Evolutionary conservation across 2,329 filamentous ascomycete species (phyloP).

Genomic region (Penicillium sp.): DNA sequence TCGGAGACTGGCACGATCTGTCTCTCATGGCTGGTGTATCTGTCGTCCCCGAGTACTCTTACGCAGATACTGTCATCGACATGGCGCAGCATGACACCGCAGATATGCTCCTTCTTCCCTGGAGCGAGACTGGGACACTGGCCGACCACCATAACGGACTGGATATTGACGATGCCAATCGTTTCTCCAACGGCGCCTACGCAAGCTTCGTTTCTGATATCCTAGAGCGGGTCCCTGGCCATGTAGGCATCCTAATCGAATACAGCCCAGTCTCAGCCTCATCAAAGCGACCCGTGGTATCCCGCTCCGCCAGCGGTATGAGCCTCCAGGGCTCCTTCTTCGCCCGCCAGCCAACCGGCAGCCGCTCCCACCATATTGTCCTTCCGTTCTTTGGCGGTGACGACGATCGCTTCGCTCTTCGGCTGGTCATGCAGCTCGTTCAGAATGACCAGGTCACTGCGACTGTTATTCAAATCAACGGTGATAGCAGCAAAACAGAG

Average conservation of each 20-base stretch:
- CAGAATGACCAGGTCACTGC: constrained; percentile 75
- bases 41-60: constrained; percentile 73
- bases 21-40: constrained; percentile 78
- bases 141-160: constrained; percentile 60
- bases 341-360: constrained; percentile 56
- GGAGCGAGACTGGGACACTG: constrained; percentile 79
- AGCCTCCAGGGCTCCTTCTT: constrained; percentile 63
- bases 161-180: constrained; percentile 51
- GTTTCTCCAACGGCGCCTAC: constrained; percentile 63
- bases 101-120: constrained; percentile 79
- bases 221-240: constrained; percentile 62
- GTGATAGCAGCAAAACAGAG: constrained; percentile 9
- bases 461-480: constrained; percentile 64
- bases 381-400: constrained; percentile 80
- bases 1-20: constrained; percentile 79
- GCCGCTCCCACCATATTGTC: constrained; percentile 77
- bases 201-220: constrained; percentile 69
- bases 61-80: constrained; percentile 71
- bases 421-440: constrained; percentile 79
- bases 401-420: constrained; percentile 77
- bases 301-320: constrained; percentile 54
- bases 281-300: constrained; percentile 25
- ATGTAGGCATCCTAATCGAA: constrained; percentile 77
- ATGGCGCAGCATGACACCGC: constrained; percentile 68
- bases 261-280: constrained; percentile 56